Percentiles rank a stretch among this genome's conserved stretches.
Evolutionary conservation across 2,329 filamentous ascomycete genomes (phyloP).

Genomic region (Madurella mycetomatis): DNA sequence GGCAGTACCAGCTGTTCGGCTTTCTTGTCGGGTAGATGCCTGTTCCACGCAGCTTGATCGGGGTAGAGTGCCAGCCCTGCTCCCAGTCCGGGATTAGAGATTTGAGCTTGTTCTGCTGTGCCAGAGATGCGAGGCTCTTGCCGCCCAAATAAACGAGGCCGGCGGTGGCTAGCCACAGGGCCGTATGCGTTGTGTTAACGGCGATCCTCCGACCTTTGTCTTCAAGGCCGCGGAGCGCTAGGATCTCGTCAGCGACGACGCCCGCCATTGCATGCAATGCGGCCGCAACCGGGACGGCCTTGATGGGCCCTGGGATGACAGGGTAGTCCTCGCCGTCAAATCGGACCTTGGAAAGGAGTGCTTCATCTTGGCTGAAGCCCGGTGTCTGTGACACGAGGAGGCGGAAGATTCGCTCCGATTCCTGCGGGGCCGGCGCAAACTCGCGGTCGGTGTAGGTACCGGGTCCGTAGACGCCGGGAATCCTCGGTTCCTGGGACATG

Average conservation of each 20-base stretch:
- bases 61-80: conserved; percentile 33
- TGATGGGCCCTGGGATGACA: conserved; percentile 35
- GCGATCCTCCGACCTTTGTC: conserved; percentile 29
- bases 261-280: conserved; percentile 34
- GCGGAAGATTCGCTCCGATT: conserved; percentile 31
- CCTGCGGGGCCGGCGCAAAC: conserved; percentile 29
- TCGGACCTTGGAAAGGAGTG: conserved; percentile 27
- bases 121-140: conserved; percentile 29
- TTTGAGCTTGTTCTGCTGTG: conserved; percentile 28
- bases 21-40: conserved; percentile 46
- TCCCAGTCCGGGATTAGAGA: conserved; percentile 36
- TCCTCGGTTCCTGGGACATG: conserved; percentile 2
- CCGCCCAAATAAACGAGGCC: conserved; percentile 37
- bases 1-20: conserved; percentile 43
- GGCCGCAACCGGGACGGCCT: conserved; percentile 31
- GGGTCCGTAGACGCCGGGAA: conserved; percentile 30
- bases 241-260: conserved; percentile 35
- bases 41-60: conserved; percentile 38
- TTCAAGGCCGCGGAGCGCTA: conserved; percentile 29
- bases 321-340: conserved; percentile 31
- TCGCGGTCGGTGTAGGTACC: conserved; percentile 30
- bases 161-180: conserved; percentile 40
- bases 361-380: conserved; percentile 31
- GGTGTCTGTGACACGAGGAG: conserved; percentile 30
- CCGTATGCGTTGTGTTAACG: conserved; percentile 44